phyloP scores from a whole-genome alignment of 108 stramenopile genomes.

The Cyclotella kingstonii region DNA sequence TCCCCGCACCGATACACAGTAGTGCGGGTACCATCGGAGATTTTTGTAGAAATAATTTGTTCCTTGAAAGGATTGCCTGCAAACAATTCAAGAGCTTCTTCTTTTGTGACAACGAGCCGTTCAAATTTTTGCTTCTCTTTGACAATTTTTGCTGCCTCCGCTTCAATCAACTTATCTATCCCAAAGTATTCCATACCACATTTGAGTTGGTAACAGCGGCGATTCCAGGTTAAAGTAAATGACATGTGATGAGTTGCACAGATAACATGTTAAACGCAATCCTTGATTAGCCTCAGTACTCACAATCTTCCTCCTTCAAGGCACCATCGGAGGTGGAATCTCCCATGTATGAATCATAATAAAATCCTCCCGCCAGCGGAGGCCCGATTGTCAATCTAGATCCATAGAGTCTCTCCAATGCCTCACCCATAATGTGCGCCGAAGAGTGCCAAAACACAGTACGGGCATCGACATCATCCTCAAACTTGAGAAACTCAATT shows the following conservation, averaged over 20 bases:
- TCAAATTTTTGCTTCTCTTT: constrained; percentile 98
- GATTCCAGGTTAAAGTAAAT: neutral
- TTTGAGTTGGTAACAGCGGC: too few species aligned
- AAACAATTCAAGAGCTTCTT: constrained; percentile 96
- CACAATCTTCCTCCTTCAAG: constrained; percentile 90
- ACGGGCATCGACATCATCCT: constrained; percentile 85
- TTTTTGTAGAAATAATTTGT: constrained; percentile 91
- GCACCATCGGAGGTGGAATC: constrained; percentile 47
- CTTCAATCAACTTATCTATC: constrained; percentile 73
- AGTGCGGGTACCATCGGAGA: constrained; percentile 93
- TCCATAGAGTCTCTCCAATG: constrained; percentile 94
- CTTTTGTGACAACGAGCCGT: constrained; percentile 97
- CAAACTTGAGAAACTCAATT: constrained; percentile 91
- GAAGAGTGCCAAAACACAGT: constrained; percentile 99
- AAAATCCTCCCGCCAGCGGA: constrained; percentile 94
- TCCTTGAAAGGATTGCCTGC: constrained; percentile 97
- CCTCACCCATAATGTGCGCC: constrained; percentile 96
- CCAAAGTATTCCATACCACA: neutral
- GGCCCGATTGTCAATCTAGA: constrained; percentile 95
- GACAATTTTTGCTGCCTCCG: constrained; percentile 81
- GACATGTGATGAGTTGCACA: neutral
- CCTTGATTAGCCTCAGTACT: too few species aligned
- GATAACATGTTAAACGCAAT: too few species aligned
- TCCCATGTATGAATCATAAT: constrained; percentile 99
- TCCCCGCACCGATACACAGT: constrained; percentile 98